Evolutionary conservation across 139 green algal species (phyloP).

Genomic region (Chlamydomonas sp.): DNA sequence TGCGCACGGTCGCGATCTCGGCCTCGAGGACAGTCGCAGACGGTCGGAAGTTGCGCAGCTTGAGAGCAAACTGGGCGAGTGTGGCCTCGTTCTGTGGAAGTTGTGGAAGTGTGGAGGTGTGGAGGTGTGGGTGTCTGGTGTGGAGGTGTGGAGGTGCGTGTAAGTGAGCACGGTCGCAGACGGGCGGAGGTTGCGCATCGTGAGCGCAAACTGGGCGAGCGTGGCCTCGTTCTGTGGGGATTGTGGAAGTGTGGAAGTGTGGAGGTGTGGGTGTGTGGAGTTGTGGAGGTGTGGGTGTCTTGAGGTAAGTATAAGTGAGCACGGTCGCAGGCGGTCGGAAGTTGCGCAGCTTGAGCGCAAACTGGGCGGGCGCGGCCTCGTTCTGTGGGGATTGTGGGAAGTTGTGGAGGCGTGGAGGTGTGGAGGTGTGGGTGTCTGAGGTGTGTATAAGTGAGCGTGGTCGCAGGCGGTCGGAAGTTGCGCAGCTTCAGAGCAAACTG

Average conservation of each 20-base stretch:
- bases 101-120: too few species aligned
- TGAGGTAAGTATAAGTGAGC: too few species aligned
- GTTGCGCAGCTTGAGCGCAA: slow-evolving; percentile 51
- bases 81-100: slow-evolving; percentile 20
- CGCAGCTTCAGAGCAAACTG: slow-evolving; percentile 62
- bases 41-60: slow-evolving; percentile 69
- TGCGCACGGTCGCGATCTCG: slow-evolving; percentile 46
- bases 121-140: too few species aligned
- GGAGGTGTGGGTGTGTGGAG: not conserved
- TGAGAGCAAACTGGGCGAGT: slow-evolving; percentile 49
- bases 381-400: slow-evolving; percentile 21
- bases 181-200: slow-evolving; percentile 68
- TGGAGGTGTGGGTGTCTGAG: too few species aligned
- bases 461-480: slow-evolving; percentile 70
- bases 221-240: slow-evolving; percentile 21
- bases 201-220: slow-evolving; percentile 51
- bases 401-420: too few species aligned
- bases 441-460: too few species aligned
- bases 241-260: not conserved
- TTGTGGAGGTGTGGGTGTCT: too few species aligned
- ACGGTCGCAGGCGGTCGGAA: slow-evolving; percentile 82
- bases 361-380: slow-evolving; percentile 35
- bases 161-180: slow-evolving; percentile 80
- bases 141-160: too few species aligned
- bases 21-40: slow-evolving; percentile 83